A percentile compares a stretch with the other conserved stretches of the same genome.
phyloP scores from a whole-genome alignment of 2,329 filamentous ascomycete genomes.

The Colletotrichum truncatum region DNA sequence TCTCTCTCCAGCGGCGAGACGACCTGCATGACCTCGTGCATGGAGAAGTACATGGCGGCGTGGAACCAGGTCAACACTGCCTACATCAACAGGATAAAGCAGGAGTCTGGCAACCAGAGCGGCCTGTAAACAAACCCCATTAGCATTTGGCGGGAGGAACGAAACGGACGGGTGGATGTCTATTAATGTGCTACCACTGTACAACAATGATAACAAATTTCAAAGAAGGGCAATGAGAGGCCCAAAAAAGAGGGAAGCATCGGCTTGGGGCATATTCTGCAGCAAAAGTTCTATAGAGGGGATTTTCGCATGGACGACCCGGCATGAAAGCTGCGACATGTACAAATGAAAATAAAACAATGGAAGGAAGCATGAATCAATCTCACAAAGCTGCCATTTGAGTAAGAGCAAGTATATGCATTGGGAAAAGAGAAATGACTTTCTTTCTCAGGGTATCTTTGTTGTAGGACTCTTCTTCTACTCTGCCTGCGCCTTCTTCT shows the following conservation, averaged over 20 bases:
- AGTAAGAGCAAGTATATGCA: background rate
- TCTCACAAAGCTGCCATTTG: background rate
- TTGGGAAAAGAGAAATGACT: slow-evolving; percentile 2
- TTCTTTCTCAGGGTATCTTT: slow-evolving; percentile 38
- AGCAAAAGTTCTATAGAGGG: background rate
- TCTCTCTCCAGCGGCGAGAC: slow-evolving; percentile 74
- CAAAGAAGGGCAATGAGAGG: background rate
- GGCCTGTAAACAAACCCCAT: background rate
- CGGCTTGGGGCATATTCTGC: background rate
- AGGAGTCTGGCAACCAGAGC: slow-evolving; percentile 54
- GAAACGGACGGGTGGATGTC: background rate
- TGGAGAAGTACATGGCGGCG: slow-evolving; percentile 85
- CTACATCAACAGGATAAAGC: slow-evolving; percentile 72
- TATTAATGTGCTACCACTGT: slow-evolving; percentile 24
- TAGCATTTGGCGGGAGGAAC: background rate
- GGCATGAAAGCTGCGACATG: background rate
- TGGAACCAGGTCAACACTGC: slow-evolving; percentile 80
- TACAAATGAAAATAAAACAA: background rate
- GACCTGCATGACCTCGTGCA: slow-evolving; percentile 77
- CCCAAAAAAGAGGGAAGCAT: slow-evolving; percentile 6
- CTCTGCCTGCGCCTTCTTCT: slow-evolving; percentile 55
- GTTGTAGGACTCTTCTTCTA: slow-evolving; percentile 20
- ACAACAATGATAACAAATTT: slow-evolving; percentile 16
- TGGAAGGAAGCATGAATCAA: background rate
- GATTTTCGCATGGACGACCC: background rate